A percentile compares a stretch with the other conserved stretches of the same genome.
Conservation (phyloP, 805 yeast genomes). For the Komagataella pastoris region DNA sequence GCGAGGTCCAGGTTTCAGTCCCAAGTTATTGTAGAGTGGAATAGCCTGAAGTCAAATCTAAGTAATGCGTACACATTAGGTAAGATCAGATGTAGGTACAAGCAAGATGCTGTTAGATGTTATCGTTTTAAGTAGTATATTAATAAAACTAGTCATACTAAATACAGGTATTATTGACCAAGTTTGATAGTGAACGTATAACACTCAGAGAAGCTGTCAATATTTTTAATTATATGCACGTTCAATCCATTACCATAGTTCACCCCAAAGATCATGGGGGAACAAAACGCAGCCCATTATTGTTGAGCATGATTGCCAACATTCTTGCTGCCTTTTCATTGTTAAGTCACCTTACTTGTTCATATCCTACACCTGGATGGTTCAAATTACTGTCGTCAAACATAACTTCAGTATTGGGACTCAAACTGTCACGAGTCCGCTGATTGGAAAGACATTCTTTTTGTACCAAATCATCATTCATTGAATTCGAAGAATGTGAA, state of each 20-base stretch:
- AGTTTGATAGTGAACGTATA: not conserved
- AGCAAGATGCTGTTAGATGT: not conserved
- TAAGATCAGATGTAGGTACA: not conserved
- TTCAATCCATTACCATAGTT: not conserved
- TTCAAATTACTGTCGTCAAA: not conserved
- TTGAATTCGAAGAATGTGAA: not conserved
- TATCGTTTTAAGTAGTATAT: too few relatives aligned
- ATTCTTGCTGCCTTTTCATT: not conserved
- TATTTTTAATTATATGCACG: not conserved
- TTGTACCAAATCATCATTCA: not conserved
- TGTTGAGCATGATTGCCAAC: not conserved
- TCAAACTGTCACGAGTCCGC: not conserved
- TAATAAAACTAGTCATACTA: not conserved
- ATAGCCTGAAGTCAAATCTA: too few relatives aligned
- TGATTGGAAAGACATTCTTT: not conserved
- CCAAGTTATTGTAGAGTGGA: not conserved
- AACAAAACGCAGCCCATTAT: not conserved
- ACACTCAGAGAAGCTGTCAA: not conserved
- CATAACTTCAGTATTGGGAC: not conserved
- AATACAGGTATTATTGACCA: not conserved
- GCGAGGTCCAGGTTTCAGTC: not conserved
- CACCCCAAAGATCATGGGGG: not conserved
- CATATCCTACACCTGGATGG: not conserved
- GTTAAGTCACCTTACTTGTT: not conserved
- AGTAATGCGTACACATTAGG: too few relatives aligned